Conservation (phyloP, 805 yeast genomes). For the Hanseniaspora meyeri region DNA sequence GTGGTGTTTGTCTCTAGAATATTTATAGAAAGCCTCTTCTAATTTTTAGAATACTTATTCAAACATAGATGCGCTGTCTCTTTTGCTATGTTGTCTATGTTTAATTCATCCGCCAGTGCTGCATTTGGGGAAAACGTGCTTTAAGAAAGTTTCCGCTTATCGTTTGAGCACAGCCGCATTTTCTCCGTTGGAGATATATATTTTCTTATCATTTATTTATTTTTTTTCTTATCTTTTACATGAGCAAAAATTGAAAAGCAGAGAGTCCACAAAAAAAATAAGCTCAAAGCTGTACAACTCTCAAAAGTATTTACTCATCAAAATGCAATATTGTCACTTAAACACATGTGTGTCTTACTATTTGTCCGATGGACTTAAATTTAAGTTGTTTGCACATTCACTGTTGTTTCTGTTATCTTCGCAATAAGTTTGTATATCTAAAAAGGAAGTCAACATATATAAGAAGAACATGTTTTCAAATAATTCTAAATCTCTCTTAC, state of each 20-base stretch:
- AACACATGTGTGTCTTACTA: not conserved
- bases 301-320: not conserved
- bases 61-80: not conserved
- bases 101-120: too few relatives aligned
- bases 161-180: not conserved
- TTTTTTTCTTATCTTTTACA: not conserved
- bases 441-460: not conserved
- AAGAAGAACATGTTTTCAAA: not conserved
- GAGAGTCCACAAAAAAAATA: not conserved
- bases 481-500: too few relatives aligned
- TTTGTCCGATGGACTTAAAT: not conserved
- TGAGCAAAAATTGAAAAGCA: not conserved
- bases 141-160: not conserved
- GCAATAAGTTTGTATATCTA: not conserved
- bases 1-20: too few relatives aligned
- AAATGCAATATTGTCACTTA: not conserved
- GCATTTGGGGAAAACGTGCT: too few relatives aligned
- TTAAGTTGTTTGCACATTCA: too few relatives aligned
- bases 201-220: not conserved
- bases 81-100: too few relatives aligned
- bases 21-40: too few relatives aligned
- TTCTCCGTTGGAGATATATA: not conserved
- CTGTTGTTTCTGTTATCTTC: not conserved
- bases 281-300: too few relatives aligned
- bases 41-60: too few relatives aligned